A percentile compares a stretch with the other conserved stretches of the same genome.
Evolutionary conservation across 129 eudicot species (phyloP).

Genomic region (Flaveria robusta): DNA sequence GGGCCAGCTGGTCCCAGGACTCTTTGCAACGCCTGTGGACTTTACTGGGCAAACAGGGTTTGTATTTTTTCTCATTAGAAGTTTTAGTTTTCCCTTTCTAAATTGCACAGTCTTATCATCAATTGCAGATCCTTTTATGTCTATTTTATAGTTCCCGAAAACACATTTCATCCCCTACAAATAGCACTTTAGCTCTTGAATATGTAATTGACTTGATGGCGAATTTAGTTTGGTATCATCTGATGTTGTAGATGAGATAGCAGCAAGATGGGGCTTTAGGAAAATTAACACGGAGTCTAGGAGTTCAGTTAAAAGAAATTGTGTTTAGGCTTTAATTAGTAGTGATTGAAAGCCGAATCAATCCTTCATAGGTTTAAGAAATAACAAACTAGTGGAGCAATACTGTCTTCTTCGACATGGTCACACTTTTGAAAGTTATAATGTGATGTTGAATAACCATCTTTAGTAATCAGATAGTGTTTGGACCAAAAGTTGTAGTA

Average conservation of each 20-base stretch:
- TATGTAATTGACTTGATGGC: not conserved
- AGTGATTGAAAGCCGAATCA: not conserved
- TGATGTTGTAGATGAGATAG: not conserved
- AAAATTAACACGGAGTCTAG: not conserved
- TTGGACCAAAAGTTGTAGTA: too few relatives aligned
- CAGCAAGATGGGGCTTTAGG: not conserved
- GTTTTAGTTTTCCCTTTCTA: not conserved
- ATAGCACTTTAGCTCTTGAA: not conserved
- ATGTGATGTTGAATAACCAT: not conserved
- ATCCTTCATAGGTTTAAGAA: not conserved
- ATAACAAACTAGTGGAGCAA: not conserved
- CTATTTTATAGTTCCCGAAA: not conserved
- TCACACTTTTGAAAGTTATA: not conserved
- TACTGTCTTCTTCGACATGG: not conserved
- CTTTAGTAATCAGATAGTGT: too few relatives aligned
- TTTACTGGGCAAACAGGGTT: constrained; percentile 71
- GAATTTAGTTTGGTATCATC: not conserved
- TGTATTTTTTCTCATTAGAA: constrained; percentile 9
- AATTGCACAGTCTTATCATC: not conserved
- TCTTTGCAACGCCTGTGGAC: constrained; percentile 83
- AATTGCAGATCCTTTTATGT: not conserved
- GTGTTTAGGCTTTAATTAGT: not conserved
- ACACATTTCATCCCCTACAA: not conserved
- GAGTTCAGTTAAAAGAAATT: not conserved
- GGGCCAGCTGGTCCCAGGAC: constrained; percentile 75